phyloP scores from a whole-genome alignment of 148 eudicot genomes.

The Heliosperma pusillum region DNA sequence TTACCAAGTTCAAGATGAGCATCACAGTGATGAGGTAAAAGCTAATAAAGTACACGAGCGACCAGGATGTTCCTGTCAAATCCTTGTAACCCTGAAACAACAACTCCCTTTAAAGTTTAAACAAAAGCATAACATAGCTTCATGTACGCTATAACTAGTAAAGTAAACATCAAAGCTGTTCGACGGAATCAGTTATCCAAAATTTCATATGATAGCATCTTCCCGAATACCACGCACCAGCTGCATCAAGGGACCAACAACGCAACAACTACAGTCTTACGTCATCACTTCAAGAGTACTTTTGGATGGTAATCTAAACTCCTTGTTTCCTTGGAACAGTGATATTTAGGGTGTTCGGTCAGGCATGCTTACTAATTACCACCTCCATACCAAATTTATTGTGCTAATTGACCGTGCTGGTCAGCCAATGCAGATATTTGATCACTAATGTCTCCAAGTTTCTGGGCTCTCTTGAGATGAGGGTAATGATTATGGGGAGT shows the following conservation, averaged over 20 bases:
- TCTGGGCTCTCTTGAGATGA: too few relatives aligned
- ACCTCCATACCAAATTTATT: too few relatives aligned
- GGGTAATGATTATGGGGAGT: too few relatives aligned
- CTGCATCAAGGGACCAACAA: not conserved
- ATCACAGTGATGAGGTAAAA: constrained; percentile 81
- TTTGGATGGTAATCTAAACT: not conserved
- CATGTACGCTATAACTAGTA: not conserved
- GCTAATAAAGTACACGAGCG: constrained; percentile 75
- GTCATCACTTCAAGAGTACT: not conserved
- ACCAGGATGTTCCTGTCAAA: constrained; percentile 69
- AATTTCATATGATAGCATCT: not conserved
- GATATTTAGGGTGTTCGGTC: not conserved
- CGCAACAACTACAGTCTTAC: not conserved
- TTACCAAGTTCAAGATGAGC: constrained; percentile 91
- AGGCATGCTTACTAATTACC: not conserved
- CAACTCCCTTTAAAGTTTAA: constrained; percentile 9
- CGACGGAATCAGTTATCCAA: not conserved
- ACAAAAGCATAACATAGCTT: not conserved
- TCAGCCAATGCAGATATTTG: too few relatives aligned
- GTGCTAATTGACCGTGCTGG: too few relatives aligned
- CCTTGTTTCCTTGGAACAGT: not conserved
- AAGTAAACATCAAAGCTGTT: constrained; percentile 2
- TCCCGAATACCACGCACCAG: not conserved
- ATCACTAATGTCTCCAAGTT: too few relatives aligned
- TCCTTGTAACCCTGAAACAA: constrained; percentile 69